phyloP scores from a whole-genome alignment of 2,329 filamentous ascomycete genomes.

The Didymosphaeria variabile region DNA sequence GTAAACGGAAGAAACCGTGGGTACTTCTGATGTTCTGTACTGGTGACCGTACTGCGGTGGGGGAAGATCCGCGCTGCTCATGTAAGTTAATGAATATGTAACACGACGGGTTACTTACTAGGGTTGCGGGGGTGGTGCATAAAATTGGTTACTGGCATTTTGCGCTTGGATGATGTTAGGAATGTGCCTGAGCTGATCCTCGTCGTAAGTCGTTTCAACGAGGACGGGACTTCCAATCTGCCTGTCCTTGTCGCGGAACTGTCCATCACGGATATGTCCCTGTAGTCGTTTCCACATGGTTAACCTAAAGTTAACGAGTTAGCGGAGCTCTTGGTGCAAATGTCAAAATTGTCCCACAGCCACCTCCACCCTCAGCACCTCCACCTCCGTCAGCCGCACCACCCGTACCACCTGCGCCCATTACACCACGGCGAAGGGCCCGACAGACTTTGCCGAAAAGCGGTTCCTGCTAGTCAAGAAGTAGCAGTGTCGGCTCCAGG shows the following conservation, averaged over 20 bases:
- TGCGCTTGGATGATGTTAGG: slow-evolving; percentile 41
- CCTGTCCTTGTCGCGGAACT: slow-evolving; percentile 53
- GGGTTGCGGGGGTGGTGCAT: slow-evolving; percentile 30
- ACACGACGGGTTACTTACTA: slow-evolving; percentile 31
- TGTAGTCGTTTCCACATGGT: slow-evolving; percentile 66
- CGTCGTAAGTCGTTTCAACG: slow-evolving; percentile 56
- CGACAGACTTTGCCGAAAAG: not conserved
- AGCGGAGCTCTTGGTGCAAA: slow-evolving; percentile 24
- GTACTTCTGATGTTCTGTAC: slow-evolving; percentile 38
- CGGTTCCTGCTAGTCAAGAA: not conserved
- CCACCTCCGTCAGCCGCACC: not conserved
- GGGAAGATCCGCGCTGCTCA: slow-evolving; percentile 30
- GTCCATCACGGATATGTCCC: slow-evolving; percentile 52
- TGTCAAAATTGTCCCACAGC: slow-evolving; percentile 3
- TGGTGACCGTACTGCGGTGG: slow-evolving; percentile 34
- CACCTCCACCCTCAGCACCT: not conserved
- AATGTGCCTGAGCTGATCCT: slow-evolving; percentile 53
- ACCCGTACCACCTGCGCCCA: not conserved
- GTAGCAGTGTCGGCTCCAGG: not conserved
- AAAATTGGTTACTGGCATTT: slow-evolving; percentile 38
- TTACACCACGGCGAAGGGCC: not conserved
- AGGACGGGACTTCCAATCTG: slow-evolving; percentile 57
- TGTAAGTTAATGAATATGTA: slow-evolving; percentile 17
- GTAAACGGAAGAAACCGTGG: slow-evolving; percentile 66
- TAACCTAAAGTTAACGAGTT: slow-evolving; percentile 39